Conservation (phyloP, 2,329 filamentous ascomycete genomes). For the Penicillium sp. region DNA sequence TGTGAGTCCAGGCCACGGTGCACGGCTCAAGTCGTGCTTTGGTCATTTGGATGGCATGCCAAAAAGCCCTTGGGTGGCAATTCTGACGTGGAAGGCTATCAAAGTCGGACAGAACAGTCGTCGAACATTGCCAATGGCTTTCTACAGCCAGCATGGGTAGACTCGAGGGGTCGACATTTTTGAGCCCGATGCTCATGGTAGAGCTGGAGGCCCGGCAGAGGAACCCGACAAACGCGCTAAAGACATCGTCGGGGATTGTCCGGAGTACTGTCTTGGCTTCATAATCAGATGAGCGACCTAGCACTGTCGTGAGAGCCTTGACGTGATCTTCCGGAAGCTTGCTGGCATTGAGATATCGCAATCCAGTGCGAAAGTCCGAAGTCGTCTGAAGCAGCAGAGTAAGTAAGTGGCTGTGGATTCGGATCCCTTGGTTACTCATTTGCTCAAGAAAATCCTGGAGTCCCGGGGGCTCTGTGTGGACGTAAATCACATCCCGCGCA, state of each 20-base stretch:
- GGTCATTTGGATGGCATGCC: slow-evolving; percentile 35
- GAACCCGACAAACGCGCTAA: slow-evolving; percentile 42
- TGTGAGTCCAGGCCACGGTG: slow-evolving; percentile 31
- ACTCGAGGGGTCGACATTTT: slow-evolving; percentile 18
- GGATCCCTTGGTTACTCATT: slow-evolving; percentile 44
- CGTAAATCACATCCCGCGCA: slow-evolving; percentile 53
- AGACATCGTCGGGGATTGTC: slow-evolving; percentile 31
- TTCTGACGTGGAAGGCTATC: slow-evolving; percentile 8
- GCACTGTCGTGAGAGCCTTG: slow-evolving; percentile 24
- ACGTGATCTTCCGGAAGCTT: slow-evolving; percentile 29
- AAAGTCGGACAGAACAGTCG: slow-evolving; percentile 18
- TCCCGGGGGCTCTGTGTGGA: slow-evolving; percentile 49
- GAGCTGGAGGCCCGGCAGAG: slow-evolving; percentile 31
- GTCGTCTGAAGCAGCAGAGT: slow-evolving; percentile 46
- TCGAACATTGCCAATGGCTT: slow-evolving; percentile 2
- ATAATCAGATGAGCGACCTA: slow-evolving; percentile 10
- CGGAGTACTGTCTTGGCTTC: slow-evolving; percentile 19
- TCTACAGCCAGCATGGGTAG: slow-evolving; percentile 24
- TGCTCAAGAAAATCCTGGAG: slow-evolving; percentile 47
- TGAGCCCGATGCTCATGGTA: slow-evolving; percentile 7
- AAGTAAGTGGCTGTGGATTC: slow-evolving; percentile 41
- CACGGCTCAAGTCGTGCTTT: slow-evolving; percentile 24
- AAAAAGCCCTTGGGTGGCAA: slow-evolving; percentile 25
- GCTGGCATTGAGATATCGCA: slow-evolving; percentile 40
- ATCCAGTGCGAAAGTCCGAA: slow-evolving; percentile 33